Conservation (phyloP, 1,139 yeast species). For the Suhomyces atakaporum region DNA sequence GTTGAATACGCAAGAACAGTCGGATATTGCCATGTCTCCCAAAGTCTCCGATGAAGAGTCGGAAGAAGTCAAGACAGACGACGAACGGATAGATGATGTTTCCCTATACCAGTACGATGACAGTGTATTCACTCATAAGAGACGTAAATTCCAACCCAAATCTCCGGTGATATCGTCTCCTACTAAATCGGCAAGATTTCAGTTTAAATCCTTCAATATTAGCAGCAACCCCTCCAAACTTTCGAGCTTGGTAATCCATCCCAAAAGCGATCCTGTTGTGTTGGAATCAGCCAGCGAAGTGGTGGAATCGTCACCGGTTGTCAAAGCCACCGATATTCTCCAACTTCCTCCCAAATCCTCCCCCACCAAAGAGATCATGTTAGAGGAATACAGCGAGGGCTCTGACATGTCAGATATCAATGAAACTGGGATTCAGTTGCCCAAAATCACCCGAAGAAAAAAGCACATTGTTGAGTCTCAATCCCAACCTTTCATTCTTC, state of each 20-base stretch:
- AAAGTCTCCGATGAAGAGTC: constrained; percentile 13
- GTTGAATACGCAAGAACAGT: constrained; percentile 19
- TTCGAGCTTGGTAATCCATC: constrained; percentile 7
- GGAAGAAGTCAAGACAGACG: too few relatives aligned
- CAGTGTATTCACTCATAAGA: constrained; percentile 16
- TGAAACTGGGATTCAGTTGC: constrained; percentile 4
- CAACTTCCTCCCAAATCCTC: constrained; percentile 15
- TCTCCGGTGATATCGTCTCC: constrained; percentile 7
- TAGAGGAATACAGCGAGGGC: neutral
- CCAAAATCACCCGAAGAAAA: constrained; percentile 9
- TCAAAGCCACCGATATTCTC: constrained; percentile 10
- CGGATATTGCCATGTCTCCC: constrained; percentile 3
- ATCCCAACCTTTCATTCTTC: constrained; percentile 14
- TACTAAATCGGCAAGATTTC: constrained; percentile 2
- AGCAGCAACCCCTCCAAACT: constrained; percentile 9
- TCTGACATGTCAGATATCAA: constrained; percentile 6
- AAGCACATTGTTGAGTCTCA: constrained; percentile 14
- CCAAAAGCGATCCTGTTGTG: constrained; percentile 13
- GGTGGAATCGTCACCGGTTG: constrained; percentile 19
- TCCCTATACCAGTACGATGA: constrained; percentile 15
- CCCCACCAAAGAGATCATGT: constrained; percentile 13
- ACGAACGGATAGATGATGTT: constrained; percentile 6
- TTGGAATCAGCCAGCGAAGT: constrained; percentile 16
- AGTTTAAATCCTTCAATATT: constrained; percentile 10
- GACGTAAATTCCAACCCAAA: constrained; percentile 9